Percentiles rank a stretch among this genome's conserved stretches.
Conservation (phyloP, 192 early-diverging fungal genomes). For the Diversispora eburnea region DNA sequence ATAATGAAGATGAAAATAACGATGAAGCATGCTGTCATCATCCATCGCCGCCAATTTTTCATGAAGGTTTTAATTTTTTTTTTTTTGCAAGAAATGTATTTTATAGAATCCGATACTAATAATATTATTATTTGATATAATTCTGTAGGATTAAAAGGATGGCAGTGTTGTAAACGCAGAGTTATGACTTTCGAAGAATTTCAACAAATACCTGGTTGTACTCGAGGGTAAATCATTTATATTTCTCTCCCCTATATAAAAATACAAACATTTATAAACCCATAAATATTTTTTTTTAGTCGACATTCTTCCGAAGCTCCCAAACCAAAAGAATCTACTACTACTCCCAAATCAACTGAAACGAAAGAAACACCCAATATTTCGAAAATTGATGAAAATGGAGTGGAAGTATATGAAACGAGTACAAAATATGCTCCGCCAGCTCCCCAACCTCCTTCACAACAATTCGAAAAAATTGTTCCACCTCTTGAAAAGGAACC, state of each 20-base stretch:
- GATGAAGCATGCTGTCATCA: conserved; percentile 86
- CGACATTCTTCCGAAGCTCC: conserved; percentile 51
- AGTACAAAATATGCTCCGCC: conserved; percentile 29
- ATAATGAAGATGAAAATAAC: conserved; percentile 67
- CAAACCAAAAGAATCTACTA: conserved; percentile 30
- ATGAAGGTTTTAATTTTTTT: conserved; percentile 68
- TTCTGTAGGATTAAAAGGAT: conserved; percentile 66
- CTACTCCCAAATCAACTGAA: conserved; percentile 32
- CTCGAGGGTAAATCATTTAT: conserved; percentile 28
- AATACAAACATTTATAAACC: not conserved
- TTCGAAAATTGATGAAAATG: conserved; percentile 24
- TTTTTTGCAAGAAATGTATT: not conserved
- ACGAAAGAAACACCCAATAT: conserved; percentile 14
- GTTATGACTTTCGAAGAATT: conserved; percentile 93
- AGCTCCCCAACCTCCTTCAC: conserved; percentile 32
- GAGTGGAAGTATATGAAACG: conserved; percentile 40
- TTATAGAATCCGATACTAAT: not conserved
- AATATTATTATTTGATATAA: not conserved
- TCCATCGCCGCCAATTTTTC: conserved; percentile 86
- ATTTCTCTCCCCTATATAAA: not conserved
- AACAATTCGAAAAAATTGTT: conserved; percentile 33
- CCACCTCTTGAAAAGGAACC: conserved; percentile 58
- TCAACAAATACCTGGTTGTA: conserved; percentile 84
- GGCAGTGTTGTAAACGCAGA: conserved; percentile 90
- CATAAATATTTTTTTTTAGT: conserved; percentile 46